A percentile compares a stretch with the other conserved stretches of the same genome.
These are phyloP conservation scores for Termitomyces sp. DNA, from an alignment of 768 basidiomycete species.

Conservation along the genomic window DNA sequence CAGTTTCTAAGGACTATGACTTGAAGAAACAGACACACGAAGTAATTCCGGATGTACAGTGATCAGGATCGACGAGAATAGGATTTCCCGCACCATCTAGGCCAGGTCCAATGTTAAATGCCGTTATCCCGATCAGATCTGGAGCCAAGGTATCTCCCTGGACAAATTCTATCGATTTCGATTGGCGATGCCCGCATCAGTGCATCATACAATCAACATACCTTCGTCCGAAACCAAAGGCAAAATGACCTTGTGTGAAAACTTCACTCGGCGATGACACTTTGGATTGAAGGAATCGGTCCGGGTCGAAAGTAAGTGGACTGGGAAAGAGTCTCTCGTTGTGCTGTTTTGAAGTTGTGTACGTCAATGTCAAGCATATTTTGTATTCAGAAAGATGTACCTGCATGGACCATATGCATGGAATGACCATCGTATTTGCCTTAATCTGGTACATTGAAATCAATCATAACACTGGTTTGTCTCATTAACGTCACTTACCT, in stretches of 20 bases:
- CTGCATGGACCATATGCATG: conserved; percentile 7
- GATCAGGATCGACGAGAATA: not conserved
- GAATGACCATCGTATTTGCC: conserved; percentile 4
- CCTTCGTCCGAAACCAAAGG: not conserved
- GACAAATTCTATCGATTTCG: too few relatives aligned
- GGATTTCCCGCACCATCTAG: not conserved
- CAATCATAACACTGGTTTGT: not conserved
- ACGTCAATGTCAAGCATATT: too few relatives aligned
- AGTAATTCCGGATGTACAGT: conserved; percentile 5
- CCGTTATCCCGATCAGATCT: conserved; percentile 6
- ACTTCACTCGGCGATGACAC: not conserved
- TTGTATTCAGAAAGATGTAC: not conserved
- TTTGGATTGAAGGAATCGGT: not conserved
- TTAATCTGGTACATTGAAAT: not conserved
- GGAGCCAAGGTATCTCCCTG: conserved; percentile 6
- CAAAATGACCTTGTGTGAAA: conserved; percentile 4
- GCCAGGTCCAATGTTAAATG: conserved; percentile 5
- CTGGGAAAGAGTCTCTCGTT: conserved; percentile 4
- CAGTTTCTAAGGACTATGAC: too few relatives aligned
- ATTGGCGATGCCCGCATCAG: too few relatives aligned
- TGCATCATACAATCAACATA: not conserved
- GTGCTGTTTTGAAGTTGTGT: not conserved
- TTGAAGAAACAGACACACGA: not conserved
- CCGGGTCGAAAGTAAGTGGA: not conserved
- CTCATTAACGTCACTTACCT: too few relatives aligned